Conservation (phyloP, 2,329 filamentous ascomycete species). For the Aspergillus fructus region DNA sequence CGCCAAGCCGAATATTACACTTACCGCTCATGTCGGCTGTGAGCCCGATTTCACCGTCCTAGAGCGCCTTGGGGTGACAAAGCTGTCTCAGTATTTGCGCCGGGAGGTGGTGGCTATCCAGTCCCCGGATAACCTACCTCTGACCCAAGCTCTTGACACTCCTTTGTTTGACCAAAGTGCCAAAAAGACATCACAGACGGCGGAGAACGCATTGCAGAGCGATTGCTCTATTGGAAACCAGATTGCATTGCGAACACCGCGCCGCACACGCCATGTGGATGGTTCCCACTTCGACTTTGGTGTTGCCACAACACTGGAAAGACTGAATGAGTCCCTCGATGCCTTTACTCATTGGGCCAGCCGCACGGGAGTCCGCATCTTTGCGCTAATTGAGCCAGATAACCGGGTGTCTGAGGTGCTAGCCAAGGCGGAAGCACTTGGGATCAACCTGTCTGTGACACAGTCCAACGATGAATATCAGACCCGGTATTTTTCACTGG, state of each 20-base stretch:
- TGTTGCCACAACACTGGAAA: conserved; percentile 54
- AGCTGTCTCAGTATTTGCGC: conserved; percentile 30
- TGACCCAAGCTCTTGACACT: conserved; percentile 27
- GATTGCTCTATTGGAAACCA: conserved; percentile 45
- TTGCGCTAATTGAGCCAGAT: conserved; percentile 52
- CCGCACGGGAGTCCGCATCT: conserved; percentile 51
- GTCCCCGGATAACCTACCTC: conserved; percentile 24
- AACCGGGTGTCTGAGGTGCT: conserved; percentile 29
- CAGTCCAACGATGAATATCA: conserved; percentile 38
- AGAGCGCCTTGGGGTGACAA: conserved; percentile 24
- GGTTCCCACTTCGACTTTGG: conserved; percentile 57
- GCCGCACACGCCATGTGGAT: conserved; percentile 44
- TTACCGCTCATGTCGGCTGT: conserved; percentile 28
- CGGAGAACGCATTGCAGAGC: conserved; percentile 22
- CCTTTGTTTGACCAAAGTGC: conserved; percentile 23
- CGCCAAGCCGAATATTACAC: conserved; percentile 26
- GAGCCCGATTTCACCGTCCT: conserved; percentile 28
- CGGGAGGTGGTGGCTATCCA: conserved; percentile 30
- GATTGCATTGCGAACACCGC: conserved; percentile 50
- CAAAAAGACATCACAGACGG: neutral
- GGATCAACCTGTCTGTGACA: conserved; percentile 44
- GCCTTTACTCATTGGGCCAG: conserved; percentile 59
- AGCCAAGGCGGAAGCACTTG: conserved; percentile 35
- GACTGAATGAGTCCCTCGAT: conserved; percentile 52
- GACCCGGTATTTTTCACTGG: conserved; percentile 58